Evolutionary conservation across 2,329 filamentous ascomycete species (phyloP), one percentile per base, ranked within the genome.

Genomic region (Colletotrichum theobromicola): DNA sequence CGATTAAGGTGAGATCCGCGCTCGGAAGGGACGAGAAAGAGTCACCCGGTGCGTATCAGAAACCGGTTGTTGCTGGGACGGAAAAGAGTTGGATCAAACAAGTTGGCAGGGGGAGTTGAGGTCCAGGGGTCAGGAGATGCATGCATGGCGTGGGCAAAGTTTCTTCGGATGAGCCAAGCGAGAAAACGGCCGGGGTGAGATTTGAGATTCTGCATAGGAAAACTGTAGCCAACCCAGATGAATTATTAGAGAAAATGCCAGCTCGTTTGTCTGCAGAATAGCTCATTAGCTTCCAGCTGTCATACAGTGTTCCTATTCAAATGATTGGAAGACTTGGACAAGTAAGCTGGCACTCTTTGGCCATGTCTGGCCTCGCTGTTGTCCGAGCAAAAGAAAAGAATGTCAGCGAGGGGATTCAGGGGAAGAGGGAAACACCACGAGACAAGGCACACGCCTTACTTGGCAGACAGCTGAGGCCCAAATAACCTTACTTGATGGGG

Each of bases 401-500:
- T 32, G 53, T 32, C 16, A 15, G 15, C 10, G 28, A 24, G 34
- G 30, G 7, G 10, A 58, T 24, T 50, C 34, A 37, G 42, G 42
- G n/a, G 53, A 18, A 21, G 10, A 10, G 55, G 35, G 50, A 53
- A 71, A 60, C 50, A 61, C 24, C n/a, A n/a, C 6, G 28, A 10
- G 8, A 4, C 28, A 30, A n/a, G 28, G 24, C 58, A 6, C 42
- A 21, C 28, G 4, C 35, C 28, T 21, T 15, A 35, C 18, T 24
- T 16, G 21, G 24, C 37, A 53, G 28, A 35, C 28, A n/a, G 57
- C 24, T 26, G 42, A 61, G 15, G 46, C 46, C 57, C 32, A 64
- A 50, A 58, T 63, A 75, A 73, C 72, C 72, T 75, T 75, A 75
- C 69, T 73, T 73, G 42, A 64, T 58, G 72, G 72, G 55, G 60